These are phyloP conservation scores for Cystobasidium ongulense DNA, from an alignment of 768 basidiomycete genomes.

Conservation along the genomic window DNA sequence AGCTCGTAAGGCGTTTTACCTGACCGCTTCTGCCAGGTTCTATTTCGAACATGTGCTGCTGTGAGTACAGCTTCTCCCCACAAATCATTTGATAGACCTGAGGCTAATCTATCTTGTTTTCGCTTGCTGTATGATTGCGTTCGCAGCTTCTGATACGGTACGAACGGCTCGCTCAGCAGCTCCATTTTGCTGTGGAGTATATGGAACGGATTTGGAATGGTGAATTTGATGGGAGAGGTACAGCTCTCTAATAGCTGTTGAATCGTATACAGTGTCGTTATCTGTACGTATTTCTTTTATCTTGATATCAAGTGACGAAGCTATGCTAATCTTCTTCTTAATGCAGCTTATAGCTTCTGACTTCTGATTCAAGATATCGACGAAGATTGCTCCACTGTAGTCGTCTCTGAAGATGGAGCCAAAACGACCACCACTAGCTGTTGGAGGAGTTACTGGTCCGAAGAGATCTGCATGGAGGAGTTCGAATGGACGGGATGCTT, in stretches of 20 bases:
- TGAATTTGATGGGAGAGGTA: neutral
- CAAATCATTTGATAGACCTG: neutral
- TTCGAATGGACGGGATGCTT: neutral
- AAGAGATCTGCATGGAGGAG: neutral
- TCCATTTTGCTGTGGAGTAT: neutral
- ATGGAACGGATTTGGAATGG: neutral
- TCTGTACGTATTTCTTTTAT: constrained; percentile 6
- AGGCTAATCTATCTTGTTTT: neutral
- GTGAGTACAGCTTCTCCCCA: constrained; percentile 4
- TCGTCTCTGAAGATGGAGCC: neutral
- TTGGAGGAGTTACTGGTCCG: neutral
- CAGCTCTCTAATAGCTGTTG: neutral
- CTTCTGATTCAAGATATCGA: neutral
- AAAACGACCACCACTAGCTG: neutral
- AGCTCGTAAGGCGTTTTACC: neutral
- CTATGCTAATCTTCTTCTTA: neutral
- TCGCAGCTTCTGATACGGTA: neutral
- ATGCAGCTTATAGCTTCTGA: neutral
- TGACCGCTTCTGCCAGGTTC: neutral
- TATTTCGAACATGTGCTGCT: neutral
- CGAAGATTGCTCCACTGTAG: neutral
- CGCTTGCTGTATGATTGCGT: neutral
- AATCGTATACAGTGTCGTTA: neutral
- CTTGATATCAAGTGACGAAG: neutral
- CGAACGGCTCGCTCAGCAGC: neutral